Evolutionary conservation across 2,329 filamentous ascomycete species (phyloP).

Genomic region (Curvularia hawaiiensis): DNA sequence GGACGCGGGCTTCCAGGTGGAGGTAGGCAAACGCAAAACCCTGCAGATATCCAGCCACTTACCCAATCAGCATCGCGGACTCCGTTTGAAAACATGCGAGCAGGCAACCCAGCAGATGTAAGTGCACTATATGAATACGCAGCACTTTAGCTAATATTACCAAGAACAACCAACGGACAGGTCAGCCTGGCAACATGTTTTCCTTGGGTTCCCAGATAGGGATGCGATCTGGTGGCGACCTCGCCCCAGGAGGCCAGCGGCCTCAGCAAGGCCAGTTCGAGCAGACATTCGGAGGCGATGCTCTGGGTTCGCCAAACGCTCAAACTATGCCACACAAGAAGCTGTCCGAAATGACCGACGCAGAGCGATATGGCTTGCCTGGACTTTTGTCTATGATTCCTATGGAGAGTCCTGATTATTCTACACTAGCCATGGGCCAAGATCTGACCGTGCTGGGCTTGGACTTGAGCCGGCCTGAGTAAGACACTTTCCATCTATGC

Average conservation of each 20-base stretch:
- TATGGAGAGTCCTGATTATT: constrained; percentile 58
- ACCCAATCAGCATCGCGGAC: constrained; percentile 34
- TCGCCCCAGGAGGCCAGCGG: constrained; percentile 36
- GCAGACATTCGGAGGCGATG: constrained; percentile 38
- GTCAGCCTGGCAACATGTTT: constrained; percentile 37
- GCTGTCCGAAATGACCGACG: constrained; percentile 63
- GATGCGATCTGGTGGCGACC: constrained; percentile 25
- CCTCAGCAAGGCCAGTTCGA: constrained; percentile 41
- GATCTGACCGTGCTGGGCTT: constrained; percentile 68
- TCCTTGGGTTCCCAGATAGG: constrained; percentile 39
- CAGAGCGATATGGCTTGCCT: constrained; percentile 64
- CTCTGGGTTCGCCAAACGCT: constrained; percentile 39
- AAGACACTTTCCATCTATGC: constrained; percentile 33
- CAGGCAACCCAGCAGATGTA: constrained; percentile 42
- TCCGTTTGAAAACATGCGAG: constrained; percentile 40
- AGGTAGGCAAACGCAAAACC: constrained; percentile 19
- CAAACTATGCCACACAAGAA: constrained; percentile 49
- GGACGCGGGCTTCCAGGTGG: constrained; percentile 34
- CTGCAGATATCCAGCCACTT: constrained; percentile 9
- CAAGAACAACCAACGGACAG: constrained; percentile 33
- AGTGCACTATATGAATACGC: neutral
- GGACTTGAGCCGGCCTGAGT: constrained; percentile 67
- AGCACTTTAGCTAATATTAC: constrained; percentile 12
- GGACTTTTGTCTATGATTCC: constrained; percentile 64
- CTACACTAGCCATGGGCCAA: constrained; percentile 63